Base-by-base conservation (phyloP, 129 eudicot species). In the Logfia minima region DNA sequence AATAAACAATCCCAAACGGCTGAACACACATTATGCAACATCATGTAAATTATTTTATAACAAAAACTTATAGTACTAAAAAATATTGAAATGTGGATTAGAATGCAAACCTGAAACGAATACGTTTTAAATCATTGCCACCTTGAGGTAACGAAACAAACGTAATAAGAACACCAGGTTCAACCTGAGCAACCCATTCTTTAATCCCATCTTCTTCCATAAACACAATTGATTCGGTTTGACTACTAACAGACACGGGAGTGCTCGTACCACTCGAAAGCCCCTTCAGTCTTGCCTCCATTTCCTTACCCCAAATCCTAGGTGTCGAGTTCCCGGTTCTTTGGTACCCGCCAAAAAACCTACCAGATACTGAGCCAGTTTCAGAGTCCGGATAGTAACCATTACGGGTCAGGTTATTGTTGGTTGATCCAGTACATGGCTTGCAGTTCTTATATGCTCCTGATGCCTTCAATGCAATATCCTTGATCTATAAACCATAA, bases 161-260 rank as follows among this genome's bases (percentile, higher is more conserved):
- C 0, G 98, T 92, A n/a, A 92, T 88, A 5, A 90, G 79, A 65
- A 92, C 96, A 19, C 98, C 96, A 1, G 98, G 96, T 83, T 92
- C 98, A 32, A 92, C 96, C 68, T 92, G 98, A 60, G 93, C 98
- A 56, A 89, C 88, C 98, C 98, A 92, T 70, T 92, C 98, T 72
- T 85, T 92, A 9, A 77, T 75, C 84, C 88, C 93, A 24, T 92
- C 91, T 24, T 92, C 98, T 66, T 88, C 96, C 82, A 85, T 68
- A 29, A 90, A 88, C 85, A 85, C 87, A 3, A 88, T 85, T 6
- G 94, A 83, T 35, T 88, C 96, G 0, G 89, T 86, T 19, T 96
- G 78, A 8, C 98, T 90, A 63, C 98, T 92, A 3, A 88, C 87
- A 0, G 98, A 92, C 28, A 85, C 88, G 28, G 98, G 98, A 13